phyloP scores from a whole-genome alignment of 2,329 filamentous ascomycete genomes.

The Xylariaceae sp. region DNA sequence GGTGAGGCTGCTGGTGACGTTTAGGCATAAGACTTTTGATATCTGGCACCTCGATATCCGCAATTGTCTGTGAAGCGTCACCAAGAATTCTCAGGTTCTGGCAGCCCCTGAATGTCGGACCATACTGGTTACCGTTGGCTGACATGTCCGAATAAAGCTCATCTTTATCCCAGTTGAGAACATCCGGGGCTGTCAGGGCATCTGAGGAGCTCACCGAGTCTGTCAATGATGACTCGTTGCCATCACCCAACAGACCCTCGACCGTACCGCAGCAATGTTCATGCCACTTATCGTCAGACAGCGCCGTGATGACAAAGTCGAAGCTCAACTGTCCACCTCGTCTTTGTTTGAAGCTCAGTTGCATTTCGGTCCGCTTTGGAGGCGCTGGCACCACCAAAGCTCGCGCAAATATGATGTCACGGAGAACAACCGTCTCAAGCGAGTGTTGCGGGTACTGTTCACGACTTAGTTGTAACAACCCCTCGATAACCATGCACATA shows the following conservation, averaged over 20 bases:
- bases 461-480: constrained; percentile 4
- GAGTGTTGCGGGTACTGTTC: background rate
- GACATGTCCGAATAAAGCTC: background rate
- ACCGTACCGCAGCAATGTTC: constrained; percentile 12
- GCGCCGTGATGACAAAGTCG: constrained; percentile 8
- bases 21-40: constrained; percentile 11
- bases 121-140: background rate
- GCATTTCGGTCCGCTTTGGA: constrained; percentile 11
- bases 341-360: constrained; percentile 10
- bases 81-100: background rate
- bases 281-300: constrained; percentile 12
- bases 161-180: background rate
- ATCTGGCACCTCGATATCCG: constrained; percentile 5
- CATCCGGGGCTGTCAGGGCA: background rate
- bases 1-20: constrained; percentile 3
- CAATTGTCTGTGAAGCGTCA: background rate
- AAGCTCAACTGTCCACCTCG: background rate
- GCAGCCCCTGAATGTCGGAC: background rate
- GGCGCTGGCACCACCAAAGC: constrained; percentile 14
- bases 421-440: constrained; percentile 7
- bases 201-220: background rate
- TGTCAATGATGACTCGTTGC: background rate
- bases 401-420: constrained; percentile 13
- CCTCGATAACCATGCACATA: constrained; percentile 16
- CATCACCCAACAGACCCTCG: background rate